Evolutionary conservation across 257 asterid genomes (phyloP), one percentile per base, ranked within the genome.

Genomic region (Cruciata laevipes): DNA sequence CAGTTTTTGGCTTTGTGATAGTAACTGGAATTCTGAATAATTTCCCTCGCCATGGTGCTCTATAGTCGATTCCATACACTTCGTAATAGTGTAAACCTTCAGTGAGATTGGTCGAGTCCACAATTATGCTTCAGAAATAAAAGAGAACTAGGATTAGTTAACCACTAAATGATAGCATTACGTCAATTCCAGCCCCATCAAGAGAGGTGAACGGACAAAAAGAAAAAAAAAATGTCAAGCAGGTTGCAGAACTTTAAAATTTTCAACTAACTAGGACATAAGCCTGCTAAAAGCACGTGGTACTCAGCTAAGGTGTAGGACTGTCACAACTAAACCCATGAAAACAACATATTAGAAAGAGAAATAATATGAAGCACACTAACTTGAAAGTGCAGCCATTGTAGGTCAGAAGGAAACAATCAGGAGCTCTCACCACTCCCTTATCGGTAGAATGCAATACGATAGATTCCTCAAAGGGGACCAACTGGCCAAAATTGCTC

Each of bases 1-100:
- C 87, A 16, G 70, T 69, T 76, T 76, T 81, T 52, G 99, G 97
- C 78, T 93, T 93, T 55, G 95, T 88, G 77, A 93, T 86, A 40
- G 97, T 93, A 66, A 93, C 53, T 51, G 99, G 95, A 85, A 93
- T 85, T 82, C 99, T 81, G 78, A 93, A 93, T 55, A 93, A 85
- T 64, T 97, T 97, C 72, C 99, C 97, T 61, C 99, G 96, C 96
- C 95, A 90, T 61, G 97, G 99, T 11, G 95, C 86, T 74, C 82
- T 85, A 82, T 88, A 79, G 78, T 90, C 97, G 70, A 88, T 14
- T 59, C 88, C 99, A 74, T 85, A 88, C 61, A 93, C 95, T 88
- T 93, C 99, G 78, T 77, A 93, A 82, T 86, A 90, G 81, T 93
- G 99, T 74, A 93, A 79, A 76, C 99, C 99, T 68, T 86, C 85